Conservation (phyloP, 306 rosid genomes). For the Medicago arabica region DNA sequence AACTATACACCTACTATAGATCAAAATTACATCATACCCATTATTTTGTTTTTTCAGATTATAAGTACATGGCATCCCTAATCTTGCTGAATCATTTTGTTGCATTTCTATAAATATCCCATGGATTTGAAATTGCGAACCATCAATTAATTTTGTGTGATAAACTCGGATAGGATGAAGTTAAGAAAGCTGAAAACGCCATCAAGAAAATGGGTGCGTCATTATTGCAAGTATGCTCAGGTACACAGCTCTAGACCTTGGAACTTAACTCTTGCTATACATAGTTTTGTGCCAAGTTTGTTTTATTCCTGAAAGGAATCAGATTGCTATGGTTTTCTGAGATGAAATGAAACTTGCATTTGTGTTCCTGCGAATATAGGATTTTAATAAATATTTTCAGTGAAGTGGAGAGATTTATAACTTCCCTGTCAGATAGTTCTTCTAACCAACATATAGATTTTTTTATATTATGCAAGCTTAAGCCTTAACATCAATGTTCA, state of each 20-base stretch:
- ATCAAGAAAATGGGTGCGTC: conserved; percentile 86
- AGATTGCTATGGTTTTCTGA: conserved; percentile 16
- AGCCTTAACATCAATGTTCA: conserved; percentile 2
- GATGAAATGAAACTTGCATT: conserved; percentile 23
- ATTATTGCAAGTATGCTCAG: conserved; percentile 66
- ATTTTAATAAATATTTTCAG: conserved; percentile 12
- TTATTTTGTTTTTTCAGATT: background rate
- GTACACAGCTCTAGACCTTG: conserved; percentile 48
- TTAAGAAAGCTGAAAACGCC: conserved; percentile 76
- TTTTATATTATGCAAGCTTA: conserved; percentile 2
- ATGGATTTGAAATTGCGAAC: conserved; percentile 27
- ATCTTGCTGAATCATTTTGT: background rate
- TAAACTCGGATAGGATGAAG: conserved; percentile 67
- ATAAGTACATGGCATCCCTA: background rate
- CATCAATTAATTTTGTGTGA: conserved; percentile 22
- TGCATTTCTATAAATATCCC: conserved; percentile 9
- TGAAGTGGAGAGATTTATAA: conserved; percentile 17
- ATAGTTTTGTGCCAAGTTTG: background rate
- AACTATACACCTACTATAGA: background rate
- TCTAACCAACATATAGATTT: background rate
- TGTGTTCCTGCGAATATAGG: background rate
- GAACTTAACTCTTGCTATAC: conserved; percentile 11
- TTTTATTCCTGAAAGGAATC: background rate
- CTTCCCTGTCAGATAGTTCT: conserved; percentile 5
- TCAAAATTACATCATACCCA: conserved; percentile 5